Evolutionary conservation across 2,329 filamentous ascomycete genomes (phyloP).

Genomic region (Immersiporthe knoxdaviesiana): DNA sequence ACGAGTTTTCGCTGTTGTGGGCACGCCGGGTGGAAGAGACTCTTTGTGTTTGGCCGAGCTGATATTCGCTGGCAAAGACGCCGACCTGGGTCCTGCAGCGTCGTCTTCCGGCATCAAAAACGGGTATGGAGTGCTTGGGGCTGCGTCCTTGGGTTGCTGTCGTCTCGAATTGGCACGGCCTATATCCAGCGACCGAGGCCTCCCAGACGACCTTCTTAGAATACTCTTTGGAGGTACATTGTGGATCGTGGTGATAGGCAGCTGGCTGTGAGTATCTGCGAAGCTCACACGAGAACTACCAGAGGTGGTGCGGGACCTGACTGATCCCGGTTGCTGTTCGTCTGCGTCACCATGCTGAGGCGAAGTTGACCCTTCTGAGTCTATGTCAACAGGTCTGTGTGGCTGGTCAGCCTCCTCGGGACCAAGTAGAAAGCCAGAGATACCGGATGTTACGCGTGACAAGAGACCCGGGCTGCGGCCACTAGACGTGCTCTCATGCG

Average conservation of each 20-base stretch:
- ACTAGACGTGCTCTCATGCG: not conserved
- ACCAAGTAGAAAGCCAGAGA: not conserved
- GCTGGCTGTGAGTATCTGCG: conserved; percentile 1
- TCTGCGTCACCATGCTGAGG: not conserved
- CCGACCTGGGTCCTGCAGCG: not conserved
- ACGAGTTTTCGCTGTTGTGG: not conserved
- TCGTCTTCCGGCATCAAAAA: not conserved
- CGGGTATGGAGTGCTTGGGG: not conserved
- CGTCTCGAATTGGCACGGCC: not conserved
- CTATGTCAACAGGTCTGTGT: not conserved
- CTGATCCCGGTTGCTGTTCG: not conserved
- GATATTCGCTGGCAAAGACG: not conserved
- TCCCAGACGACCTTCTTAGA: conserved; percentile 1
- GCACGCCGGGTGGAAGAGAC: not conserved
- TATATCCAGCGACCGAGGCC: not conserved
- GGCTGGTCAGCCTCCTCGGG: not conserved
- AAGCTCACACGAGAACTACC: conserved; percentile 23
- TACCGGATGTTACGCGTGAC: not conserved
- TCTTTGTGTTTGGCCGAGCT: not conserved
- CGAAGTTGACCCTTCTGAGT: conserved; percentile 14
- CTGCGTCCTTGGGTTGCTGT: no score
- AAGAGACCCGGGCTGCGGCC: not conserved
- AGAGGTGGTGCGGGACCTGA: not conserved
- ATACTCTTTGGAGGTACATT: not conserved
- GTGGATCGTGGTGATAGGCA: not conserved